Conservation (phyloP, 305 asterid species). For the Fraxinus xanthoxyloides region DNA sequence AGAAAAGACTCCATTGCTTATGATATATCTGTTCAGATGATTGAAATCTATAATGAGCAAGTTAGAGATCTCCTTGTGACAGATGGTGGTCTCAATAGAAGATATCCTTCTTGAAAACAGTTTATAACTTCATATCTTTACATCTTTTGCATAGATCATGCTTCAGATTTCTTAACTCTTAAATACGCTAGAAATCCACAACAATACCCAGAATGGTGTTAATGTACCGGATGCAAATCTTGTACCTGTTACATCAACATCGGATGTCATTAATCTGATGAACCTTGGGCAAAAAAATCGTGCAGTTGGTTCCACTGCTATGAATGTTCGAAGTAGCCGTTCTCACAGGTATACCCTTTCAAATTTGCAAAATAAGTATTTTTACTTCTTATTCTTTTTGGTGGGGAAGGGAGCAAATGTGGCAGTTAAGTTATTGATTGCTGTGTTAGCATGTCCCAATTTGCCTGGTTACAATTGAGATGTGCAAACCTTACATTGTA, state of each 20-base stretch:
- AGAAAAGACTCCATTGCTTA: conserved; percentile 64
- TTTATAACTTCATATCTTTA: background rate
- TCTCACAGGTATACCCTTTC: conserved; percentile 71
- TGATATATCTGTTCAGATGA: conserved; percentile 85
- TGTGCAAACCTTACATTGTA: background rate
- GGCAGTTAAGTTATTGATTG: background rate
- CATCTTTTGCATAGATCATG: background rate
- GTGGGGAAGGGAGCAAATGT: background rate
- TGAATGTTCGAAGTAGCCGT: conserved; percentile 83
- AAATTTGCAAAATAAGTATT: background rate
- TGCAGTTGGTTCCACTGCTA: conserved; percentile 74
- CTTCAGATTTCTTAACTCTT: conserved; percentile 44
- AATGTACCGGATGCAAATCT: conserved; percentile 86
- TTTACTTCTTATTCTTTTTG: conserved; percentile 1
- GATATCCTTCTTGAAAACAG: conserved; percentile 56
- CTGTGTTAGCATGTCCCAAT: background rate
- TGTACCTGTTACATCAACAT: conserved; percentile 59
- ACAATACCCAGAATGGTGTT: conserved; percentile 65
- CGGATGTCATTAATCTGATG: conserved; percentile 78
- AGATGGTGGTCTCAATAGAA: conserved; percentile 75
- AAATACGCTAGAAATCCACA: conserved; percentile 76
- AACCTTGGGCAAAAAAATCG: conserved; percentile 85
- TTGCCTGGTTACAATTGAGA: background rate
- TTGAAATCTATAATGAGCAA: conserved; percentile 93
- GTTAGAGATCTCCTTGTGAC: conserved; percentile 82